phyloP scores from a whole-genome alignment of 495 filamentous ascomycete genomes.

The Opeltia flavorubescens region DNA sequence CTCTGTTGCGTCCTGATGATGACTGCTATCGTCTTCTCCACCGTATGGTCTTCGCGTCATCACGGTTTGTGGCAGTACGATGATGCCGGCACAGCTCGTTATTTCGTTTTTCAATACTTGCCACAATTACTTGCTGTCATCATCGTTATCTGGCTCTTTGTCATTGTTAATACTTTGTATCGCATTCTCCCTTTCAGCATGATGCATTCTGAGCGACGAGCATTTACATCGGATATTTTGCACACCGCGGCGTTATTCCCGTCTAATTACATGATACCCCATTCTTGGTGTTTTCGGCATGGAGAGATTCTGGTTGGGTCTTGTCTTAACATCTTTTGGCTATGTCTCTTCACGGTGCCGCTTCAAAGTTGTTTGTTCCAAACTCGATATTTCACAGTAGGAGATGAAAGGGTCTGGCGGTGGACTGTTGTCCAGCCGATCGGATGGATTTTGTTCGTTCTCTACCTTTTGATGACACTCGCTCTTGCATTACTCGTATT shows the following conservation, averaged over 20 bases:
- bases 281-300: constrained; percentile 39
- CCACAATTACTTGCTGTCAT: constrained; percentile 62
- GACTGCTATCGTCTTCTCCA: constrained; percentile 54
- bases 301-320: constrained; percentile 40
- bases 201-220: constrained; percentile 43
- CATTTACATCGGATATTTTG: constrained; percentile 22
- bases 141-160: constrained; percentile 62
- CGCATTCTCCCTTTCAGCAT: constrained; percentile 64
- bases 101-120: constrained; percentile 75
- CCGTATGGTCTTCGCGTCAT: constrained; percentile 51
- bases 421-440: constrained; percentile 67
- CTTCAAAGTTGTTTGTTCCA: constrained; percentile 53
- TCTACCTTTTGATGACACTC: constrained; percentile 53
- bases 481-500: constrained; percentile 40
- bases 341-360: constrained; percentile 49
- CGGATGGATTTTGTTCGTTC: constrained; percentile 61
- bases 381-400: constrained; percentile 30
- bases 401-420: constrained; percentile 40
- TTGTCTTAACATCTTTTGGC: constrained; percentile 44
- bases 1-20: constrained; percentile 56
- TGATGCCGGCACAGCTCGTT: constrained; percentile 51
- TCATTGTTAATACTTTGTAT: constrained; percentile 59
- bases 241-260: constrained; percentile 31
- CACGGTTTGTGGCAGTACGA: constrained; percentile 52
- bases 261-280: constrained; percentile 42